Conservation (phyloP, 306 rosid genomes). For the Dalbergia oliveri region DNA sequence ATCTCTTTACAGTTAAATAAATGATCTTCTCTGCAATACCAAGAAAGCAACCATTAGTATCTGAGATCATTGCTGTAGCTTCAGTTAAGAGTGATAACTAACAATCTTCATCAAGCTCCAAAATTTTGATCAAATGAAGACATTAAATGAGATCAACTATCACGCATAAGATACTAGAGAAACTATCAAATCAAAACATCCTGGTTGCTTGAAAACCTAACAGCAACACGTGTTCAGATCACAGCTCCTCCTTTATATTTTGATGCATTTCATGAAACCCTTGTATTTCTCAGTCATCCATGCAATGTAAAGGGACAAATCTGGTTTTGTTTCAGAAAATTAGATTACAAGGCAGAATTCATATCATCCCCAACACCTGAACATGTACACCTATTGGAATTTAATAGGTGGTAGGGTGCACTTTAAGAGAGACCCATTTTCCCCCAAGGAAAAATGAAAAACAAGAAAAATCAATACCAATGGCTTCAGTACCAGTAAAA, state of each 20-base stretch:
- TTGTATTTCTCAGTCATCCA: slow-evolving; percentile 8
- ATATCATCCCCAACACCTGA: background rate
- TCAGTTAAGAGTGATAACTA: background rate
- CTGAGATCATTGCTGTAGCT: background rate
- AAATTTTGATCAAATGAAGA: background rate
- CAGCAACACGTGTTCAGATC: background rate
- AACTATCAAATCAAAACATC: slow-evolving; percentile 22
- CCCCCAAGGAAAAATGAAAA: background rate
- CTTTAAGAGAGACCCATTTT: background rate
- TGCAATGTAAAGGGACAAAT: background rate
- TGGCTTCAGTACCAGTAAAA: no score
- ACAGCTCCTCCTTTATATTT: slow-evolving; percentile 12
- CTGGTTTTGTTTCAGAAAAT: background rate
- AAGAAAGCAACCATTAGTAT: slow-evolving; percentile 29
- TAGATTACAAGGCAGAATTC: slow-evolving; percentile 5
- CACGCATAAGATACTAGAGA: slow-evolving; percentile 18
- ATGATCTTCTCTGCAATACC: slow-evolving; percentile 45
- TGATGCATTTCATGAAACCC: background rate
- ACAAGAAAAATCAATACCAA: no score
- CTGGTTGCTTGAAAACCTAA: background rate
- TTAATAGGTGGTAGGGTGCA: background rate
- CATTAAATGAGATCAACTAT: background rate
- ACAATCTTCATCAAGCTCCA: background rate
- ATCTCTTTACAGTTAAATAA: background rate
- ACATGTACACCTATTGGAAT: background rate